Evolutionary conservation across 2,329 filamentous ascomycete species (phyloP).

Genomic region (Xylaria hypoxylon): DNA sequence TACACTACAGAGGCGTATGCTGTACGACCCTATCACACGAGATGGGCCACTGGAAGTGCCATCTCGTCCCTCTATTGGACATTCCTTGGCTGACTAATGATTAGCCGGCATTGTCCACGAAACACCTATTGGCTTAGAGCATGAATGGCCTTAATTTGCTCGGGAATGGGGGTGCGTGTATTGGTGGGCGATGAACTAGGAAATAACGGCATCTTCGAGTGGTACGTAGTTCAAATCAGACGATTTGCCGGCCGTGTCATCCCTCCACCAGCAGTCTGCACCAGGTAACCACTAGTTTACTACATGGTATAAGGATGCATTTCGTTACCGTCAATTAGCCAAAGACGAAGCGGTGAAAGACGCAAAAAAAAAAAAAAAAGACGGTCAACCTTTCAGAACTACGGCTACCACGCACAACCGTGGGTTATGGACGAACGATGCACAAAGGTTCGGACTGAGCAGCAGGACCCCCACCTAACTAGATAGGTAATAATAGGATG

Average conservation of each 20-base stretch:
- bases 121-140: background rate
- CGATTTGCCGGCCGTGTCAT: constrained; percentile 3
- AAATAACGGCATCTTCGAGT: constrained; percentile 1
- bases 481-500: too few species aligned
- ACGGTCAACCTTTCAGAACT: background rate
- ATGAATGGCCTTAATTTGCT: constrained; percentile 8
- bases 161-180: too few species aligned
- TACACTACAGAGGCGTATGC: constrained; percentile 5
- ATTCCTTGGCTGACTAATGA: constrained; percentile 10
- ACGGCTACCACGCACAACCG: too few species aligned
- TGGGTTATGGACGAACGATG: too few species aligned
- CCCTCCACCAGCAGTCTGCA: background rate
- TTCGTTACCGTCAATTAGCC: background rate
- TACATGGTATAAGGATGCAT: background rate
- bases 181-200: background rate
- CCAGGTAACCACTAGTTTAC: constrained; percentile 2
- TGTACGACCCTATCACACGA: background rate
- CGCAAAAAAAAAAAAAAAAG: background rate
- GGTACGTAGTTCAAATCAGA: background rate
- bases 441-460: too few species aligned
- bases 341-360: constrained; percentile 24
- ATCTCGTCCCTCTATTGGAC: constrained; percentile 14
- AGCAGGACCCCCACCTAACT: background rate
- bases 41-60: background rate
- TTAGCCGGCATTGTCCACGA: constrained; percentile 6